Percentiles rank a stretch among this genome's conserved stretches.
Evolutionary conservation across 78 protist species (phyloP).

Genomic region (Anaeramoeba flamelloides): DNA sequence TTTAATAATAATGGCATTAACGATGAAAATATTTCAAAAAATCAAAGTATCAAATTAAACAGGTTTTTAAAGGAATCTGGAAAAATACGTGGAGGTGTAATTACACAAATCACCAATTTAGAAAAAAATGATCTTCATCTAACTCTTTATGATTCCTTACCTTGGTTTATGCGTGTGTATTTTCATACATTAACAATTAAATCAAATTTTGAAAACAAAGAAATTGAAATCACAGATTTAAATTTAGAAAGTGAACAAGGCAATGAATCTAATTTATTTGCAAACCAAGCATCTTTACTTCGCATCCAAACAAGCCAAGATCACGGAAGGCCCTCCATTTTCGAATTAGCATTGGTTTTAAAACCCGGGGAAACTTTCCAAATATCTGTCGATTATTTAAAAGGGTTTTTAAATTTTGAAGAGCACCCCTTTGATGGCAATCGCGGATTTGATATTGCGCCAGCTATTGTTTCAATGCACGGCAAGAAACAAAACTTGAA

Average conservation of each 20-base stretch:
- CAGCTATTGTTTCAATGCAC: slow-evolving; percentile 21
- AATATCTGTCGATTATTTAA: background rate
- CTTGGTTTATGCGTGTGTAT: background rate
- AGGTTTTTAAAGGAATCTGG: no score
- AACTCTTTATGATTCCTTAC: background rate
- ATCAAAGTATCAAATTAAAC: no score
- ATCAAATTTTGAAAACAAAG: no score
- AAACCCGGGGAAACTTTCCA: background rate
- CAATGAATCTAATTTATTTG: background rate
- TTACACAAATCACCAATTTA: background rate
- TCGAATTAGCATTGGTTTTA: no score
- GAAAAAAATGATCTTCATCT: background rate
- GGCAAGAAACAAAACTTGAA: background rate
- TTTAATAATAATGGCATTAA: no score
- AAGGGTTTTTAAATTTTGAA: slow-evolving; percentile 30
- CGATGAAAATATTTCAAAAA: no score
- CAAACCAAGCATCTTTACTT: background rate
- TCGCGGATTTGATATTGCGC: slow-evolving; percentile 53
- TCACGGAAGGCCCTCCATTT: no score
- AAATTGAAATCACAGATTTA: no score
- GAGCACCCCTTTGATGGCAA: slow-evolving; percentile 62
- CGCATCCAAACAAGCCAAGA: no score
- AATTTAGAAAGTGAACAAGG: no score
- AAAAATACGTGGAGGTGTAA: background rate
- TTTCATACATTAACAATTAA: background rate